Conservation (phyloP, 176 grass and related monocot genomes). For the Melocanna baccifera region DNA sequence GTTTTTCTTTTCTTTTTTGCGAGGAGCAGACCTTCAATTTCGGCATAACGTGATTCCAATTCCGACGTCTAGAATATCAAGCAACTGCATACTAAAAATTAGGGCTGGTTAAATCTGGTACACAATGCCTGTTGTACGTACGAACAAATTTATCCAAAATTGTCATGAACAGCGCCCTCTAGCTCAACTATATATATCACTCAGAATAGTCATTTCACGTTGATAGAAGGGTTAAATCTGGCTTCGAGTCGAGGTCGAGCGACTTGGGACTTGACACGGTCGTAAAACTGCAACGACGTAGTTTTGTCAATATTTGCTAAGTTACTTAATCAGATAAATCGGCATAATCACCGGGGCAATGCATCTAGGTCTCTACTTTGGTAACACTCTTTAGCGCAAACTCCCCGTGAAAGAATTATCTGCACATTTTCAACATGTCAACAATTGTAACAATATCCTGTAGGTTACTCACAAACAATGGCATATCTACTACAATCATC, state of each 20-base stretch:
- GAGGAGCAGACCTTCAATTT: not conserved
- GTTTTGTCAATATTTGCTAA: not conserved
- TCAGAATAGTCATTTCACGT: not conserved
- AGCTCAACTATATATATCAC: no score
- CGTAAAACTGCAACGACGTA: not conserved
- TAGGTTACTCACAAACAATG: conserved; percentile 58
- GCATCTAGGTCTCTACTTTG: not conserved
- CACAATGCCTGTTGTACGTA: not conserved
- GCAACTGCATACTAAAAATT: not conserved
- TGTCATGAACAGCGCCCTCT: not conserved
- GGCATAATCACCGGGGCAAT: not conserved
- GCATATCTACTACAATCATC: conserved; percentile 54
- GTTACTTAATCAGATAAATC: not conserved
- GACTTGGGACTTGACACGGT: not conserved
- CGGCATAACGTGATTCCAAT: not conserved
- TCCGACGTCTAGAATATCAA: not conserved
- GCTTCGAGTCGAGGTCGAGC: not conserved
- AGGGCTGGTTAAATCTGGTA: not conserved
- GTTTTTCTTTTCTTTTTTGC: not conserved
- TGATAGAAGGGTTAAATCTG: not conserved
- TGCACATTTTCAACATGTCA: conserved; percentile 59
- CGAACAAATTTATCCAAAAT: not conserved
- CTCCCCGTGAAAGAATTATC: conserved; percentile 52
- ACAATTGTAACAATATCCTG: conserved; percentile 57
- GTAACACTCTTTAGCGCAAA: not conserved